Evolutionary conservation across 2,329 filamentous ascomycete genomes (phyloP), one percentile per base, ranked within the genome.

Genomic region (Trichophyton rubrum): DNA sequence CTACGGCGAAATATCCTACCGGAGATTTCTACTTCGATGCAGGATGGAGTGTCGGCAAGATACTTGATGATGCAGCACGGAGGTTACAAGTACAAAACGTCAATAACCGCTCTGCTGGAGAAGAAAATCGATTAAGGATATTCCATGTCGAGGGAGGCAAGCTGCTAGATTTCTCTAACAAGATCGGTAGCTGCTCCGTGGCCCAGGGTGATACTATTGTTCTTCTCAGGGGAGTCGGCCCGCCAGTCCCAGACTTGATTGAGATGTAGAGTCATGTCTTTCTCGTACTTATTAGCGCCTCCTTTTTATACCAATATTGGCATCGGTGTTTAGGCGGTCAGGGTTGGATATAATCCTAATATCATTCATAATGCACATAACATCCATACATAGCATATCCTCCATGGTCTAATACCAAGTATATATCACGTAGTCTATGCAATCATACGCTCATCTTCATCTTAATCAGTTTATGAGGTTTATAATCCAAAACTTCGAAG

Each of bases 391-490:
- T 47, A 20, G 20, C 15, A 3, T 3, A 20, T 24, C 5, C 7
- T 47, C 17, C 43, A 47, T 51, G 24, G 0, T 24, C 24, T 5
- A 51, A 51, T 15, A 51, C 20, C 45, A 15, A 51, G 20, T 24
- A 9, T 27, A 30, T 47, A 27, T 51, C 11, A n/a, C n/a, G 17
- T 27, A 45, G 43, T 41, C 15, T 38, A 51, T 27, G 7, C 4
- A 15, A 41, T 69, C 67, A 90, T 62, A 97, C 92, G 70, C 89
- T 95, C 93, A 99, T 99, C 78, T 97, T 96, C 93, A 99, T 99
- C 51, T 88, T 82, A 76, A 99, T 95, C 3, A 82, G 82, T 77
- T 91, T 92, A 73, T 96, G 90, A 61, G 93, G 92, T 57, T 91
- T 83, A 73, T 99, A 99, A 0, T 87, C 91, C 68, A 88, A 80